Conservation (phyloP, 257 asterid species). For the Solanum lycopersicoides region DNA sequence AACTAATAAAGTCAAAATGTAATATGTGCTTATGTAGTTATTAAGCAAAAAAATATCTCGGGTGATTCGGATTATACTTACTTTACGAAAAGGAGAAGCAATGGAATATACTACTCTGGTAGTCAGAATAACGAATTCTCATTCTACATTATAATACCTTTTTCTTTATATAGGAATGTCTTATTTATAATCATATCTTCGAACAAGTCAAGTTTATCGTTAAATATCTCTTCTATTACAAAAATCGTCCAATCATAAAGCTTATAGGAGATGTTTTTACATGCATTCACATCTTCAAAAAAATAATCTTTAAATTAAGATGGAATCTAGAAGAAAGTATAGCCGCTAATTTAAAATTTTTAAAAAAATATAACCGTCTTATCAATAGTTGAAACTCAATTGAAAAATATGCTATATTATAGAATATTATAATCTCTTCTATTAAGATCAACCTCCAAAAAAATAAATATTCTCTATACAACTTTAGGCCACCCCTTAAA, state of each 20-base stretch:
- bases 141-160: not conserved
- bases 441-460: not conserved
- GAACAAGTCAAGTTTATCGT: not conserved
- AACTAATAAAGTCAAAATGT: not conserved
- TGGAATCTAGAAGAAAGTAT: no score
- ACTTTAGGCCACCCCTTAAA: not conserved
- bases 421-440: not conserved
- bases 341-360: no score
- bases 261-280: not conserved
- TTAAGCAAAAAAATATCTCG: no score
- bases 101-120: not conserved
- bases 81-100: not conserved
- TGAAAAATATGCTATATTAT: not conserved
- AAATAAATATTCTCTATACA: not conserved
- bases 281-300: not conserved
- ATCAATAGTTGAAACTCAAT: not conserved
- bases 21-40: not conserved
- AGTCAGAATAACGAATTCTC: not conserved
- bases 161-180: not conserved
- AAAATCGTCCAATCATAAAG: not conserved
- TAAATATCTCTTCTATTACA: not conserved
- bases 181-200: not conserved
- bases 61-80: no score
- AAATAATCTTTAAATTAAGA: not conserved
- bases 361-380: not conserved